Base-by-base conservation (phyloP, 177 flowering plant genomes). In the Vitis hybrid region DNA sequence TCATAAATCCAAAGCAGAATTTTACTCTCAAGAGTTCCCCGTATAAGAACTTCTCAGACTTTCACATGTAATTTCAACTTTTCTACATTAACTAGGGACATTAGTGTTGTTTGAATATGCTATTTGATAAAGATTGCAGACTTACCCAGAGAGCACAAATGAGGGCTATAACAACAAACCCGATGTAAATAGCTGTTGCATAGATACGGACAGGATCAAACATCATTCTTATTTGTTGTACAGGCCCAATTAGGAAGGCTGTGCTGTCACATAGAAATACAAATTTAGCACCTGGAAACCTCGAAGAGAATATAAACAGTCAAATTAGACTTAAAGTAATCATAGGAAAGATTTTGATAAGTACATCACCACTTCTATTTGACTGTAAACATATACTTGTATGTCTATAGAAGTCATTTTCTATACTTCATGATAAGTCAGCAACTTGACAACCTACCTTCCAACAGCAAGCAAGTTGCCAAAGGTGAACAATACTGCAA, bases 111-210 rank as follows among this genome's bases (percentile, higher is more conserved):
- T 17, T 3, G 6, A 13, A 52, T 7, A 3, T 27, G n/a, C 18
- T 24, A 15, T 8, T 63, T 24, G 56, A 27, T 48, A 9, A 62
- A 65, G 66, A 35, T 6, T 59, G 2, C 11, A 61, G n/a, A 68
- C 97, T 83, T 83, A 93, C 98, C 93, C 65, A 83, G 32, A 95
- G 90, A 79, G 97, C 96, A 83, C 85, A 95, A 63, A 95, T 80
- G 77, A 95, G 92, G 75, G 98, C 89, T 61, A 95, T 30, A 64
- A 87, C 71, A 67, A 90, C 97, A 82, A 84, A 83, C 66, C 91
- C 94, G 58, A 88, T 62, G 79, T 93, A 95, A 63, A 91, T 85
- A 35, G 88, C 83, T 41, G 97, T 87, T 58, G 98, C 97, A 85
- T 78, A 84, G 50, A 89, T 13, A 20, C 98, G 94, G 59, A 79